Evolutionary conservation across 345 rosid genomes (phyloP).

Genomic region (Hypericum androsaemum): DNA sequence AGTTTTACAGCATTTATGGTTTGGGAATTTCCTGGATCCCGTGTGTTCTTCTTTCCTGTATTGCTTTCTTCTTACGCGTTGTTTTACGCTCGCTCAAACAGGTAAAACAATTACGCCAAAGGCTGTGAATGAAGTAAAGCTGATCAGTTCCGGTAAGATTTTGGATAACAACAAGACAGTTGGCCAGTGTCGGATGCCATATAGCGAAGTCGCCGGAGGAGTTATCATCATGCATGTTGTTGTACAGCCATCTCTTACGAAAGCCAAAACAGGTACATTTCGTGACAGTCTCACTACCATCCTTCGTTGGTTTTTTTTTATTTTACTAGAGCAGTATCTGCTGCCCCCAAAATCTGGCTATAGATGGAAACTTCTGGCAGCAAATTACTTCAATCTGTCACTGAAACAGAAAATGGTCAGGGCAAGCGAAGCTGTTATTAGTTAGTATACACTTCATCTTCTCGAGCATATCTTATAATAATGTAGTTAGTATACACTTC

Average conservation of each 20-base stretch:
- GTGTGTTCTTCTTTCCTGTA: too few relatives aligned
- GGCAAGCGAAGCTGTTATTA: background rate
- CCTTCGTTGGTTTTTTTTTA: background rate
- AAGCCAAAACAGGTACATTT: slow-evolving; percentile 50
- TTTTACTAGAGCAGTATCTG: background rate
- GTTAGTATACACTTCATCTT: too few relatives aligned
- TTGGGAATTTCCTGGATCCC: too few relatives aligned
- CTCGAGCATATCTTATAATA: too few relatives aligned
- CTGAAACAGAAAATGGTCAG: background rate
- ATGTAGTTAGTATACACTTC: too few relatives aligned
- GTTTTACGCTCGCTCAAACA: slow-evolving; percentile 10
- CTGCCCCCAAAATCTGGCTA: background rate
- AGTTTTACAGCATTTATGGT: too few relatives aligned
- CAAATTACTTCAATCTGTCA: too few relatives aligned
- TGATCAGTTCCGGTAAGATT: slow-evolving; percentile 79
- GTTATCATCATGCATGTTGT: slow-evolving; percentile 74
- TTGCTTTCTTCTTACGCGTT: background rate
- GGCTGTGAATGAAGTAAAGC: slow-evolving; percentile 69
- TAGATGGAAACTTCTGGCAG: background rate
- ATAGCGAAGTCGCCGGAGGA: slow-evolving; percentile 56
- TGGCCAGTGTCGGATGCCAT: slow-evolving; percentile 75
- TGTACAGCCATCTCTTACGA: slow-evolving; percentile 70
- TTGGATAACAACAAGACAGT: slow-evolving; percentile 77
- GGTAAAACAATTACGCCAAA: slow-evolving; percentile 72
- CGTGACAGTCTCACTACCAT: background rate